These are phyloP conservation scores for Fusarium denticulatum DNA, from an alignment of 2,329 filamentous ascomycete genomes.

Conservation along the genomic window DNA sequence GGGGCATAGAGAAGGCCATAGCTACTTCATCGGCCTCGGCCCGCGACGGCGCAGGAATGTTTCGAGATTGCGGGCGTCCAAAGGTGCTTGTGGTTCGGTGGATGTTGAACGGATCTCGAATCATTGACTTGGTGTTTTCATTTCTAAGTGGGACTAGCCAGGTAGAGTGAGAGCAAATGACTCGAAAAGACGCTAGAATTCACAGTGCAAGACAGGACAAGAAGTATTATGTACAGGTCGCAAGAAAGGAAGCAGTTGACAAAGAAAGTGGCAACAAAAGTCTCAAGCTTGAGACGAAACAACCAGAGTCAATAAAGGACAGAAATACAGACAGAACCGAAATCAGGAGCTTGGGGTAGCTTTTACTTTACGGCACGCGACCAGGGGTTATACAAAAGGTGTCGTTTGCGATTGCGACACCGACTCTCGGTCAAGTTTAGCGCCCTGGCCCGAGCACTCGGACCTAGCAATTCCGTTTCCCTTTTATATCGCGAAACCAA, in stretches of 20 bases:
- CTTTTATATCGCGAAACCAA: neutral
- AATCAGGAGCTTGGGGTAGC: conserved; percentile 30
- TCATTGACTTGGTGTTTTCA: conserved; percentile 49
- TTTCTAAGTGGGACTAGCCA: conserved; percentile 36
- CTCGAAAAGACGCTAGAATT: neutral
- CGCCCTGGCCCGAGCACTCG: conserved; percentile 18
- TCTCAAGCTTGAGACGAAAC: conserved; percentile 3
- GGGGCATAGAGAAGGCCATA: conserved; percentile 75
- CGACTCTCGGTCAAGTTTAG: conserved; percentile 12
- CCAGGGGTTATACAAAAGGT: conserved; percentile 21
- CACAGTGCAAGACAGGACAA: neutral
- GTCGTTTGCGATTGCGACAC: conserved; percentile 23
- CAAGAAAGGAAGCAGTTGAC: neutral
- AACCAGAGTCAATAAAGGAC: neutral
- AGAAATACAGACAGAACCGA: conserved; percentile 6
- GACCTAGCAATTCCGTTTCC: neutral
- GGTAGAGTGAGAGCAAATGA: neutral
- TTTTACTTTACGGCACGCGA: conserved; percentile 18
- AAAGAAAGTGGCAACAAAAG: conserved; percentile 6
- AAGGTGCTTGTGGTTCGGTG: conserved; percentile 56
- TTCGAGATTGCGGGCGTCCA: conserved; percentile 58
- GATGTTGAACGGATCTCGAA: conserved; percentile 58
- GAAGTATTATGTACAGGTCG: conserved; percentile 21
- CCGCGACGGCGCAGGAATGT: conserved; percentile 59
- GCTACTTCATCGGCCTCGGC: conserved; percentile 60